Evolutionary conservation across 257 asterid genomes (phyloP).

Genomic region (Solanum virginianum): DNA sequence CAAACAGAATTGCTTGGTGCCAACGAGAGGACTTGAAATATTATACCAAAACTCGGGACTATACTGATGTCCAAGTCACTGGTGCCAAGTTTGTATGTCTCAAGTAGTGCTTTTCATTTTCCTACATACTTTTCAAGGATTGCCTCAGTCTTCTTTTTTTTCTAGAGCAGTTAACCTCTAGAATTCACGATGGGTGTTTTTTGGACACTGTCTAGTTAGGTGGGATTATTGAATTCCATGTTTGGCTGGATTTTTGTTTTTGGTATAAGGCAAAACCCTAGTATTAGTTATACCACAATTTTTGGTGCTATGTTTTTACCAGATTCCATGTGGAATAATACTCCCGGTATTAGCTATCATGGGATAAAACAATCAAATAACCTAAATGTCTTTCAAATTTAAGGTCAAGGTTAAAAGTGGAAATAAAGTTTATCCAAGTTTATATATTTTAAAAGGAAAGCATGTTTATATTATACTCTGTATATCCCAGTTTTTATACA

Average conservation of each 20-base stretch:
- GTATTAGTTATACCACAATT: background rate
- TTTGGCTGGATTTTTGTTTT: background rate
- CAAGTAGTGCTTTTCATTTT: background rate
- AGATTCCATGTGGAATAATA: background rate
- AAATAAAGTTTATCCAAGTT: background rate
- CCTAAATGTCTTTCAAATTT: background rate
- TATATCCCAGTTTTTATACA: background rate
- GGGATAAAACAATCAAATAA: background rate
- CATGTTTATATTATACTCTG: background rate
- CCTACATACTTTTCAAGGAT: background rate
- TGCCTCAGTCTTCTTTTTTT: background rate
- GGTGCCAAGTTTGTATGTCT: slow-evolving; percentile 64
- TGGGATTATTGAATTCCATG: background rate
- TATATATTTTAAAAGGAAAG: background rate
- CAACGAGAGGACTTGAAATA: slow-evolving; percentile 73
- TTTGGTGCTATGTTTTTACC: background rate
- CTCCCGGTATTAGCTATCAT: background rate
- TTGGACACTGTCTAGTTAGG: background rate
- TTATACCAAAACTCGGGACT: slow-evolving; percentile 85
- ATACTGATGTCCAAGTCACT: slow-evolving; percentile 66
- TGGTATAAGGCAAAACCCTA: background rate
- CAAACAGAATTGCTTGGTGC: slow-evolving; percentile 87
- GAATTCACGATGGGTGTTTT: background rate
- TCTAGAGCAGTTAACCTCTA: background rate
- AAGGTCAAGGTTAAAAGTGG: background rate